A percentile compares a stretch with the other conserved stretches of the same genome.
Conservation (phyloP, 176 grass and related monocot genomes). For the maize (Zea mays) region DNA sequence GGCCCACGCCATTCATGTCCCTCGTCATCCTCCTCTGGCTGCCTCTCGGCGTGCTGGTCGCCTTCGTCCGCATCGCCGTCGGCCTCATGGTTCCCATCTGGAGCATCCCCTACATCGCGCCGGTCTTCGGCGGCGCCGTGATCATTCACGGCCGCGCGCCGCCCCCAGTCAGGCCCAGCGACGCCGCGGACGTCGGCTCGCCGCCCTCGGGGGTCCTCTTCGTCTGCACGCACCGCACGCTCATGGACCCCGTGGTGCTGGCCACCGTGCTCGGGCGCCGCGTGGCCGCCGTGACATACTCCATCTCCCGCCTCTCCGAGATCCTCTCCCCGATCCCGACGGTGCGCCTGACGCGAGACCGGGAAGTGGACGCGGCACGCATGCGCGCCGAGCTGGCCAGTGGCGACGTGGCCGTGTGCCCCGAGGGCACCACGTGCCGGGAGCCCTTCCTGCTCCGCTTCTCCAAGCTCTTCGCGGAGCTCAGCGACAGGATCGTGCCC, state of each 20-base stretch:
- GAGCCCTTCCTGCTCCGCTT: constrained; percentile 90
- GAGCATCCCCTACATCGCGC: constrained; percentile 48
- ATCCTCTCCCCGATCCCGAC: constrained; percentile 74
- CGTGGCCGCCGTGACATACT: constrained; percentile 76
- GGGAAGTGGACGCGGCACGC: constrained; percentile 41
- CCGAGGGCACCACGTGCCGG: constrained; percentile 94
- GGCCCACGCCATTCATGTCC: constrained; percentile 70
- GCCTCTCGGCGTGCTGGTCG: constrained; percentile 56
- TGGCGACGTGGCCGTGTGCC: constrained; percentile 81
- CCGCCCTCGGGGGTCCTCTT: constrained; percentile 59
- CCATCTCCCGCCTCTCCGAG: constrained; percentile 73
- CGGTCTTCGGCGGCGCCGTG: constrained; percentile 65
- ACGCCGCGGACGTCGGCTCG: not conserved
- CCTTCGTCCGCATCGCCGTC: constrained; percentile 69
- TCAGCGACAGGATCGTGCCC: constrained; percentile 89
- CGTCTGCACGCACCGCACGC: constrained; percentile 91
- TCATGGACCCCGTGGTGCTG: constrained; percentile 76
- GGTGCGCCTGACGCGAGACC: constrained; percentile 64
- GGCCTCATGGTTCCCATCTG: constrained; percentile 64
- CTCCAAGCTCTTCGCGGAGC: constrained; percentile 93
- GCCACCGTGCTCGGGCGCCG: constrained; percentile 55
- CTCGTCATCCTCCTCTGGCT: constrained; percentile 82
- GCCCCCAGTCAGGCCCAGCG: constrained; percentile 3
- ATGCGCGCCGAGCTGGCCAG: constrained; percentile 57
- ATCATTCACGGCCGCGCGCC: constrained; percentile 52